Evolutionary conservation across 139 green algal genomes (phyloP).

Genomic region (Chlorella sp.): DNA sequence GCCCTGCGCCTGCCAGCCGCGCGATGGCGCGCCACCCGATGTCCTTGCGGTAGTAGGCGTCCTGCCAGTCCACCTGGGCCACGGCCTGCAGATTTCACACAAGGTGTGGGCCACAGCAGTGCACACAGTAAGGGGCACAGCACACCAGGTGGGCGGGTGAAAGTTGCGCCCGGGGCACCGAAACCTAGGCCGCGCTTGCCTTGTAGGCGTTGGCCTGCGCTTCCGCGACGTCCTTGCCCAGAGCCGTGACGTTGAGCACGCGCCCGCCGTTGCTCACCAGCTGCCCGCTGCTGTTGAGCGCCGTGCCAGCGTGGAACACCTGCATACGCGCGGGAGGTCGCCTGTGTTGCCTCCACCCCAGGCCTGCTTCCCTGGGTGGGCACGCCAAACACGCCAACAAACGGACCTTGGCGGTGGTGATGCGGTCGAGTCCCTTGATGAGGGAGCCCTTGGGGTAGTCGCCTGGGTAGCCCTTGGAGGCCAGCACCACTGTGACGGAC

Average conservation of each 20-base stretch:
- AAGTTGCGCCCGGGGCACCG: too few relatives aligned
- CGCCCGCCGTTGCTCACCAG: constrained; percentile 66
- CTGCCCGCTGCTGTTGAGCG: constrained; percentile 31
- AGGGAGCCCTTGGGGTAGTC: constrained; percentile 75
- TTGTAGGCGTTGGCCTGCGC: constrained; percentile 76
- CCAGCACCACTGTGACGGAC: constrained; percentile 86
- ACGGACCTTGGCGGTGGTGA: constrained; percentile 68
- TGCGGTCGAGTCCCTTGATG: constrained; percentile 65
- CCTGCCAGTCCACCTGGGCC: constrained; percentile 68
- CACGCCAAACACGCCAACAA: too few relatives aligned
- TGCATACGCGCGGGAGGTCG: constrained; percentile 16
- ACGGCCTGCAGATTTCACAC: constrained; percentile 72
- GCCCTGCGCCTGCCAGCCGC: too few relatives aligned
- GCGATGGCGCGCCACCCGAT: constrained; percentile 82
- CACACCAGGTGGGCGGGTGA: too few relatives aligned
- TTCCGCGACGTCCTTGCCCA: constrained; percentile 50
- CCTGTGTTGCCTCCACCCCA: too few relatives aligned
- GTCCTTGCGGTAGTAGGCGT: constrained; percentile 80
- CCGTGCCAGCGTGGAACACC: constrained; percentile 86
- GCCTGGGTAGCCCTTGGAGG: constrained; percentile 92
- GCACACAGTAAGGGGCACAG: too few relatives aligned
- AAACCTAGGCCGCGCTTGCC: too few relatives aligned
- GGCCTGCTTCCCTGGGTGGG: too few relatives aligned
- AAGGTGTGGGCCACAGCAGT: not conserved
- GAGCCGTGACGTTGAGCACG: constrained; percentile 78